A percentile compares a stretch with the other conserved stretches of the same genome.
Conservation (phyloP, 352 stramenopile species). For the Phytopythium mirpurense region DNA sequence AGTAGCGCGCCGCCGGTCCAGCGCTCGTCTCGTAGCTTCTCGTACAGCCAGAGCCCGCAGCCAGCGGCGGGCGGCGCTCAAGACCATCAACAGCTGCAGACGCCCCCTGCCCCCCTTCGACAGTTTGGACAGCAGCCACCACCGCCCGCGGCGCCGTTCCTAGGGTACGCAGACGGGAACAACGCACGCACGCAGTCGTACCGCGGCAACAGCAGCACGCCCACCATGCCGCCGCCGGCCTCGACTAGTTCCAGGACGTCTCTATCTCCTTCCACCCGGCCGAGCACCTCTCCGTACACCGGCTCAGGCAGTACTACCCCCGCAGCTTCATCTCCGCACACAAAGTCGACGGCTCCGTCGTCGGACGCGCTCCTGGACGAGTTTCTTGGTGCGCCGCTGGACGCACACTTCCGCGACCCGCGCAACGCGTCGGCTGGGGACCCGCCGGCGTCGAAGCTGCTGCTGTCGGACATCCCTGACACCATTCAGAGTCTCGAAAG, state of each 20-base stretch:
- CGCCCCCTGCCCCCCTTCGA: conserved; percentile 22
- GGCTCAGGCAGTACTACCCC: conserved; percentile 14
- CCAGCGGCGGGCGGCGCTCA: conserved; percentile 17
- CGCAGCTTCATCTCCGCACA: conserved; percentile 13
- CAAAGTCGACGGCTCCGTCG: conserved; percentile 21
- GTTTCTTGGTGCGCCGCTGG: conserved; percentile 50
- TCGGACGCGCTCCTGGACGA: conserved; percentile 55
- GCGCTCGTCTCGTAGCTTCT: conserved; percentile 41
- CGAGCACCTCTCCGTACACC: conserved; percentile 8
- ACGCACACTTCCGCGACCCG: conserved; percentile 25
- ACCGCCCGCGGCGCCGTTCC: conserved; percentile 60
- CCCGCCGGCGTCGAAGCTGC: conserved; percentile 35
- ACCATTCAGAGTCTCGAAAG: conserved; percentile 42
- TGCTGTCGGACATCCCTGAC: conserved; percentile 55
- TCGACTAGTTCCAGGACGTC: conserved; percentile 12
- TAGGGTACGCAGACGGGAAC: conserved; percentile 47
- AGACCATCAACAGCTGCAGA: conserved; percentile 18
- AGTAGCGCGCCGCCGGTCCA: conserved; percentile 15
- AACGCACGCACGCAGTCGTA: conserved; percentile 39
- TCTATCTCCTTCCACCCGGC: conserved; percentile 10
- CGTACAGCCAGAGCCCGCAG: conserved; percentile 26
- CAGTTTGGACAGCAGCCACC: conserved; percentile 24
- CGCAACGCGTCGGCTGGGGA: conserved; percentile 7
- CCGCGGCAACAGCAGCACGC: conserved; percentile 11
- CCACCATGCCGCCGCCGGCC: conserved; percentile 10